Evolutionary conservation across 495 filamentous ascomycete genomes (phyloP).

Genomic region (Aspergillus homomorphus): DNA sequence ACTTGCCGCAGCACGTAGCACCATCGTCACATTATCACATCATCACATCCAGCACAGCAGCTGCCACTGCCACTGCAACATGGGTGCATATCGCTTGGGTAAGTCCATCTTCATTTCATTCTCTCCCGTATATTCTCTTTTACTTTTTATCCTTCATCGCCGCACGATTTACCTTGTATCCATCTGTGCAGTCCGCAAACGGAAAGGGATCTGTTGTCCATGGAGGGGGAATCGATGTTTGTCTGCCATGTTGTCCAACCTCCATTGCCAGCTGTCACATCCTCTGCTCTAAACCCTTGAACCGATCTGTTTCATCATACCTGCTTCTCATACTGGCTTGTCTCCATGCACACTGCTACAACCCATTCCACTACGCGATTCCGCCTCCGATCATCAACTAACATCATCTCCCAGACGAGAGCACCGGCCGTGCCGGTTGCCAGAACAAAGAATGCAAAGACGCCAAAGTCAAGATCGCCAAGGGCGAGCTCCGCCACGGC

Average conservation of each 20-base stretch:
- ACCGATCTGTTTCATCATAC: not conserved
- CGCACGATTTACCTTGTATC: too few species aligned
- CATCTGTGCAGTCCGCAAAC: too few species aligned
- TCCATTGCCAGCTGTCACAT: conserved; percentile 1
- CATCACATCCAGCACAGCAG: not conserved
- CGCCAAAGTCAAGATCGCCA: conserved; percentile 61
- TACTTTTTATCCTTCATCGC: not conserved
- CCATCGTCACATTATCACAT: not conserved
- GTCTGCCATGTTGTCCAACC: not conserved
- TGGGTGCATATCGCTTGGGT: conserved; percentile 22
- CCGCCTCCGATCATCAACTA: not conserved
- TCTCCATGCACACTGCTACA: too few species aligned
- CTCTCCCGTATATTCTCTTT: not conserved
- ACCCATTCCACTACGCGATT: too few species aligned
- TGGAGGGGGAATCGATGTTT: not conserved
- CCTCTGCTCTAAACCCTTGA: not conserved
- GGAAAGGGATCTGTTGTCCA: not conserved
- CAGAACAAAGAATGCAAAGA: conserved; percentile 65
- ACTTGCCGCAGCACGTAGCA: not conserved
- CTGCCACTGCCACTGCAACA: not conserved
- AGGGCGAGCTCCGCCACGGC: conserved; percentile 71
- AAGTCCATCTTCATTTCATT: conserved; percentile 5
- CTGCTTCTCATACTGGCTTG: too few species aligned
- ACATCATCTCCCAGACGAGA: conserved; percentile 47
- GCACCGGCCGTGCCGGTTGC: conserved; percentile 63